phyloP scores from a whole-genome alignment of 1,139 yeast genomes.

The Diutina mesorugosa region DNA sequence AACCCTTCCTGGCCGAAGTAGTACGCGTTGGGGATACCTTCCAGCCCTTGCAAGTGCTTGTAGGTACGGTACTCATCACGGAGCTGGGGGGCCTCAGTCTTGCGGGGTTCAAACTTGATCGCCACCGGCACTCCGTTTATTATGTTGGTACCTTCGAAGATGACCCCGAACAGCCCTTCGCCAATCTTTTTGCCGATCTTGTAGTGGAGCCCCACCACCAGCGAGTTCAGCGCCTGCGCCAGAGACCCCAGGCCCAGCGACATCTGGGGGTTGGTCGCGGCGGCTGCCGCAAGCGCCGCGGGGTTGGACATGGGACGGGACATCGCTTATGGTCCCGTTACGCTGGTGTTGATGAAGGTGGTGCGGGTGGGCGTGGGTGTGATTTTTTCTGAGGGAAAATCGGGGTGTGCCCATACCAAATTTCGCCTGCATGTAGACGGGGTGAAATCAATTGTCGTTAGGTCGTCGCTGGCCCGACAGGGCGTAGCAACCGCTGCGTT shows the following conservation, averaged over 20 bases:
- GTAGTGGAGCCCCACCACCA: conserved; percentile 55
- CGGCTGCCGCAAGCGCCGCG: conserved; percentile 2
- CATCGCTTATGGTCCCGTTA: neutral
- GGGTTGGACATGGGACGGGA: conserved; percentile 2
- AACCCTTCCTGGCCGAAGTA: conserved; percentile 97
- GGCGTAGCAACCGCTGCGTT: neutral
- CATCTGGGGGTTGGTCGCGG: conserved; percentile 2
- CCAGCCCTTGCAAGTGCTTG: conserved; percentile 65
- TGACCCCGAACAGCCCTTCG: conserved; percentile 95
- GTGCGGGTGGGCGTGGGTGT: neutral
- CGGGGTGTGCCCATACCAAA: neutral
- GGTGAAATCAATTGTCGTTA: neutral
- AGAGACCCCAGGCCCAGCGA: neutral
- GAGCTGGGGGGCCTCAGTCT: conserved; percentile 95
- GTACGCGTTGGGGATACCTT: conserved; percentile 89
- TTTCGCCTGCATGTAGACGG: neutral
- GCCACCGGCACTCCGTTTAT: conserved; percentile 70
- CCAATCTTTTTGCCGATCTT: conserved; percentile 96
- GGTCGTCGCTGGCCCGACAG: neutral
- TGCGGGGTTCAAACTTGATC: conserved; percentile 70
- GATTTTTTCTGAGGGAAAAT: neutral
- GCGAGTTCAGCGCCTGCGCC: conserved; percentile 2
- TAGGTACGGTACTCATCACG: conserved; percentile 93
- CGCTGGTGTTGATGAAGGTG: neutral
- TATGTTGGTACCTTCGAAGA: conserved; percentile 87